These are phyloP conservation scores for Cryptosporidium baileyi DNA, from an alignment of 169 alveolate species.

Conservation along the genomic window DNA sequence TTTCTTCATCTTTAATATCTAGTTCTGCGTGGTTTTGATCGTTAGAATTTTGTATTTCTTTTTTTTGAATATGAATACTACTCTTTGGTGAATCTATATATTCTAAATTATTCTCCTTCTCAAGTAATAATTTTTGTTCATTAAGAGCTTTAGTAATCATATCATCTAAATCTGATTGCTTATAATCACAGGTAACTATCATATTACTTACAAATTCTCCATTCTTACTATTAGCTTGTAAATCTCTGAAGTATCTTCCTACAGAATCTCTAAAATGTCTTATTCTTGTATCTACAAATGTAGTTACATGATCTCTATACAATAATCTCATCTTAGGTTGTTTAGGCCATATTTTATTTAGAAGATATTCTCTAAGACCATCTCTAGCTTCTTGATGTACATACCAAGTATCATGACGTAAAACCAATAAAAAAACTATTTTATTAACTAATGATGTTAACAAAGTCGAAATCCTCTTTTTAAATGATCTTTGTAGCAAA, in stretches of 20 bases:
- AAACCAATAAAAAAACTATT: slow-evolving; percentile 42
- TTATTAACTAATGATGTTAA: slow-evolving; percentile 60
- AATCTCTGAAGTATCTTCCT: slow-evolving; percentile 65
- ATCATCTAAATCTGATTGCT: slow-evolving; percentile 51
- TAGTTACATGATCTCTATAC: slow-evolving; percentile 61
- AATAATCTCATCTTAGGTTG: slow-evolving; percentile 50
- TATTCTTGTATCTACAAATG: slow-evolving; percentile 68
- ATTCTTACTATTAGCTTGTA: slow-evolving; percentile 64
- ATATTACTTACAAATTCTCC: slow-evolving; percentile 31
- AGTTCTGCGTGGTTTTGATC: not conserved
- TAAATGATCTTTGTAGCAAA: slow-evolving; percentile 53
- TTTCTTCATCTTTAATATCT: not conserved
- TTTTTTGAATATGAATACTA: not conserved
- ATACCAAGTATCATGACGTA: slow-evolving; percentile 66
- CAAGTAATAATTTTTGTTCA: slow-evolving; percentile 29
- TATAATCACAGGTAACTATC: slow-evolving; percentile 64
- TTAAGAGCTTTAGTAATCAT: slow-evolving; percentile 42
- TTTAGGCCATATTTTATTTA: slow-evolving; percentile 64
- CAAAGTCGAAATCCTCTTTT: slow-evolving; percentile 49
- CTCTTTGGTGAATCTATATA: not conserved
- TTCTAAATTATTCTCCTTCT: slow-evolving; percentile 4
- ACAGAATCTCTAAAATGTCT: slow-evolving; percentile 65
- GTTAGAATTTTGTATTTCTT: not conserved
- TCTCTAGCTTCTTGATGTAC: slow-evolving; percentile 70
- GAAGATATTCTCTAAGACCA: slow-evolving; percentile 54